phyloP scores from a whole-genome alignment of 1,139 yeast genomes.

The Scheffersomyces illinoinensis region DNA sequence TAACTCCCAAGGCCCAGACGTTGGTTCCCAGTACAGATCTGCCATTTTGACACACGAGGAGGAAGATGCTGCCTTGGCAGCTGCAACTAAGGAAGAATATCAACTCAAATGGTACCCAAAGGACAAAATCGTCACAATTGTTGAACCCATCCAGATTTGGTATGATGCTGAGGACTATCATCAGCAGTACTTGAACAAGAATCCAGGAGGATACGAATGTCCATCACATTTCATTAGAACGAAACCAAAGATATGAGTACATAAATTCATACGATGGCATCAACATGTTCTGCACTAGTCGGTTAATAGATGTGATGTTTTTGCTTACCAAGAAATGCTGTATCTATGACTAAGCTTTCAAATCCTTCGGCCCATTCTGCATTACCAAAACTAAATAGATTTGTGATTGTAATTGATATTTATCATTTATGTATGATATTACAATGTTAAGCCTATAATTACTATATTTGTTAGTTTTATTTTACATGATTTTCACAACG shows the following conservation, averaged over 20 bases:
- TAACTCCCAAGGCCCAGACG: conserved; percentile 77
- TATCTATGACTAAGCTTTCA: neutral
- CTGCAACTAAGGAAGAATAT: conserved; percentile 27
- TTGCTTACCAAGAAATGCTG: neutral
- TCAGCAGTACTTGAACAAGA: conserved; percentile 73
- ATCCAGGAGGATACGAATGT: conserved; percentile 86
- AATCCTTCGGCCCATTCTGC: neutral
- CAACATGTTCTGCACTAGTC: neutral
- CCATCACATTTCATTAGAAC: conserved; percentile 67
- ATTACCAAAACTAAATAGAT: neutral
- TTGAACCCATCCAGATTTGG: conserved; percentile 69
- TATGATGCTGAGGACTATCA: conserved; percentile 95
- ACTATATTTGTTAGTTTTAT: too few relatives aligned
- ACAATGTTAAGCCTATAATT: too few relatives aligned
- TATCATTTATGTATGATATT: neutral
- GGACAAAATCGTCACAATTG: conserved; percentile 55
- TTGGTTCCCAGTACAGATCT: conserved; percentile 83
- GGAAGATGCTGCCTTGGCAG: conserved; percentile 36
- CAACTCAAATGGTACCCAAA: conserved; percentile 48
- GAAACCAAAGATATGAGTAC: conserved; percentile 21
- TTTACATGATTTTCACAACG: too few relatives aligned
- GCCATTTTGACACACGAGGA: conserved; percentile 65
- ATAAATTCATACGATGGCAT: neutral
- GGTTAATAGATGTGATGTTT: neutral
- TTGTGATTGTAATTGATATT: neutral